Base-by-base conservation (phyloP, 345 rosid species). In the Eucalyptus fibrosa region DNA sequence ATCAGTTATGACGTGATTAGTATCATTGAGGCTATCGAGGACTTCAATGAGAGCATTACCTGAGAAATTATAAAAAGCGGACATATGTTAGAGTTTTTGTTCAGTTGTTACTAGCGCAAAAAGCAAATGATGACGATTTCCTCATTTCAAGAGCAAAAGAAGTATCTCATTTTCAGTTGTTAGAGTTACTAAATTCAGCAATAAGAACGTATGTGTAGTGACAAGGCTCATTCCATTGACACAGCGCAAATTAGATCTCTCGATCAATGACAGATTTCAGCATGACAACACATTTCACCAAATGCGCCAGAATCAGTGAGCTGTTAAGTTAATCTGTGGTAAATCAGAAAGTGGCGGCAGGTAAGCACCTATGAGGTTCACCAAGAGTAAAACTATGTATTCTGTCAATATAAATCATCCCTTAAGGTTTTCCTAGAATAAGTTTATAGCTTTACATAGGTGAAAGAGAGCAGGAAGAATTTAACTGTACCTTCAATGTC, bases 1-100 rank as follows among this genome's bases (percentile, higher is more conserved):
- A 89, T 96, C 93, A 24, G 86, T 93, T 59, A 94, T 91, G 86
- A 28, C 94, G 34, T 88, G 86, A 62, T 89, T 88, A 23, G 97
- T 92, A 90, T 96, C 96, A 53, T 96, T 94, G 88, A 97, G 98
- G 50, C 92, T 91, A 32, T 50, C 89, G 55, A 91, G 93, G 87
- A 97, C 92, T 89, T 95, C 93, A 50, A 91, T n/a, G 92, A 97
- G 92, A 88, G 98, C 99, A 85, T 95, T 94, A 89, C 97, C 85
- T 77, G 85, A 40, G 45, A 37, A 37, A 77, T 77, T 77, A 77
- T 28, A 11, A 37, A 37, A 77, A 40, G 45, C 83, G 12, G 83
- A 40, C 85, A 77, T 37, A 37, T 77, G 85, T 21, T 18, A 72
- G 47, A 40, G 15, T 40, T 12, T 77, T 40, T 11, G 85, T 40